Conservation (phyloP, 2,329 filamentous ascomycete species). For the Orbilia brochopaga region DNA sequence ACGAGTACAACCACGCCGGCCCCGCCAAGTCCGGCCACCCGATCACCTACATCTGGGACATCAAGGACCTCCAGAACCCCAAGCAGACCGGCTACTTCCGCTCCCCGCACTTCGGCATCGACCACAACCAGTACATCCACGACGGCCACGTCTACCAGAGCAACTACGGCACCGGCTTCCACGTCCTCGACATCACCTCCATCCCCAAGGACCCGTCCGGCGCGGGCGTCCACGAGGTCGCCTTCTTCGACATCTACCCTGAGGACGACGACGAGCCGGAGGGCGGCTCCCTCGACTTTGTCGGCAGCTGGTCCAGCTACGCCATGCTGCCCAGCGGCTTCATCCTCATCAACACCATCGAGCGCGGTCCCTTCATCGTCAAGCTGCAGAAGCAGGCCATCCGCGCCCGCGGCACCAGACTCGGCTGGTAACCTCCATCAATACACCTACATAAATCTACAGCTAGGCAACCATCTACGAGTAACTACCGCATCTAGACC, state of each 20-base stretch:
- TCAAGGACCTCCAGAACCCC: conserved; percentile 58
- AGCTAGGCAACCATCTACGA: background rate
- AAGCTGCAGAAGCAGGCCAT: conserved; percentile 51
- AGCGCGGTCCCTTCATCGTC: conserved; percentile 59
- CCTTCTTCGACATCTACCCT: conserved; percentile 60
- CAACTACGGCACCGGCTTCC: conserved; percentile 60
- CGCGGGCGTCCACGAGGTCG: conserved; percentile 59
- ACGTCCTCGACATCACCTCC: conserved; percentile 59
- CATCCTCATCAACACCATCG: conserved; percentile 63
- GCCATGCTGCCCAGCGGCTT: conserved; percentile 58
- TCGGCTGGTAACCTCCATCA: conserved; percentile 29
- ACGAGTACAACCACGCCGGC: conserved; percentile 57
- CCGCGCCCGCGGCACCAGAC: conserved; percentile 26
- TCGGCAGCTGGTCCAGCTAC: conserved; percentile 60
- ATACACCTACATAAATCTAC: too few species aligned
- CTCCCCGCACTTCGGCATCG: conserved; percentile 58
- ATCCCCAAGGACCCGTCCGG: conserved; percentile 59
- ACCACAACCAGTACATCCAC: conserved; percentile 62
- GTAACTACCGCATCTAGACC: too few species aligned
- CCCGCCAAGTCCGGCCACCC: conserved; percentile 56
- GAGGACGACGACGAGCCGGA: conserved; percentile 58
- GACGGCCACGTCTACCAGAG: conserved; percentile 60
- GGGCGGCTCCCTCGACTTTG: conserved; percentile 59
- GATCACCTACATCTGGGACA: conserved; percentile 60
- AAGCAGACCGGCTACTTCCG: conserved; percentile 60